phyloP scores from a whole-genome alignment of 2,329 filamentous ascomycete species.

The Coniochaeta ligniaria region DNA sequence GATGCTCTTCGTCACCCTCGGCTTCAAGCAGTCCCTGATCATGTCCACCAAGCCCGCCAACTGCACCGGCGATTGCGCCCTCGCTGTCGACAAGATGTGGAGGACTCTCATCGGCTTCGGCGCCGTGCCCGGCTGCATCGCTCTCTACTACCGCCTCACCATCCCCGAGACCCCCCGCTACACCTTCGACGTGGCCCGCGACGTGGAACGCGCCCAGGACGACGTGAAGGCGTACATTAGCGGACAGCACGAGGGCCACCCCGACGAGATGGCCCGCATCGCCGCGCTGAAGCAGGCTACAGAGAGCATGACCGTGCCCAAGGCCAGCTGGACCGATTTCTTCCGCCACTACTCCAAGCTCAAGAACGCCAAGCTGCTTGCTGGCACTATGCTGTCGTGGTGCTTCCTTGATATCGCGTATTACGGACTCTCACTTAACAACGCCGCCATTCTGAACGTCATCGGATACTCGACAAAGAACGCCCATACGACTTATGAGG shows the following conservation, averaged over 20 bases:
- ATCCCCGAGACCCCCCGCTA: slow-evolving; percentile 86
- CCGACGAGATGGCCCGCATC: slow-evolving; percentile 61
- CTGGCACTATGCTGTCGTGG: slow-evolving; percentile 81
- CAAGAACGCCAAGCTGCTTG: slow-evolving; percentile 61
- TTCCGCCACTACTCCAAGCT: slow-evolving; percentile 59
- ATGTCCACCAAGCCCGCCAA: slow-evolving; percentile 39
- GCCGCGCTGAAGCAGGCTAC: slow-evolving; percentile 46
- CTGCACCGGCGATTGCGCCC: slow-evolving; percentile 56
- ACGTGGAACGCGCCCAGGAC: slow-evolving; percentile 65
- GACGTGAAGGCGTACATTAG: slow-evolving; percentile 70
- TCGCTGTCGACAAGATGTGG: slow-evolving; percentile 87
- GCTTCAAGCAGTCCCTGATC: slow-evolving; percentile 59
- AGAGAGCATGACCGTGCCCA: slow-evolving; percentile 53
- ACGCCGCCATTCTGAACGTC: slow-evolving; percentile 60
- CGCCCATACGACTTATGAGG: slow-evolving; percentile 54
- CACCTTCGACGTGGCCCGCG: slow-evolving; percentile 73
- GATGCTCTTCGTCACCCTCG: slow-evolving; percentile 65
- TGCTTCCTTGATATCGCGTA: slow-evolving; percentile 61
- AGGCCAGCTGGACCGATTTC: slow-evolving; percentile 70
- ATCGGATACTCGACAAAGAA: slow-evolving; percentile 61
- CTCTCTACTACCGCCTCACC: slow-evolving; percentile 71
- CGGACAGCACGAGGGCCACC: slow-evolving; percentile 53
- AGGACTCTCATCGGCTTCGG: slow-evolving; percentile 74
- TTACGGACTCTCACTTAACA: slow-evolving; percentile 69
- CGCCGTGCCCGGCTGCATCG: slow-evolving; percentile 71